Evolutionary conservation across 345 rosid species (phyloP).

Genomic region (Populus alba): DNA sequence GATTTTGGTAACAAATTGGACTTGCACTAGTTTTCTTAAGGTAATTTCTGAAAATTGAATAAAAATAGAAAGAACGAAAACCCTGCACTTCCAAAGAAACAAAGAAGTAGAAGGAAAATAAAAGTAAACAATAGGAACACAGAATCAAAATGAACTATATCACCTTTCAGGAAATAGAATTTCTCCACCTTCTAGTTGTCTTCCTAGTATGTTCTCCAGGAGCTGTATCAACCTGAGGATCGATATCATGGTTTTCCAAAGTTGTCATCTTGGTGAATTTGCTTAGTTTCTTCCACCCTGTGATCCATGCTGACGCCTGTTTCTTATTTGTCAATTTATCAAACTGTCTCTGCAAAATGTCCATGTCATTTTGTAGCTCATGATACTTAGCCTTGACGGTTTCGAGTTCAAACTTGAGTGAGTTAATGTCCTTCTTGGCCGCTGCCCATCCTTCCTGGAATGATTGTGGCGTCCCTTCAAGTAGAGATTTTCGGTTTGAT

Average conservation of each 20-base stretch:
- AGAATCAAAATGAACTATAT: neutral
- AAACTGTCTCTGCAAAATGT: conserved; percentile 73
- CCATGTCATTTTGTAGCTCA: conserved; percentile 90
- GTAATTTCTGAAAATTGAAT: neutral
- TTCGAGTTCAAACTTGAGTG: conserved; percentile 85
- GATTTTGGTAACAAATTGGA: conserved; percentile 3
- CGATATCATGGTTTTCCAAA: conserved; percentile 57
- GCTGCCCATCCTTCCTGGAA: conserved; percentile 97
- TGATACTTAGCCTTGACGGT: conserved; percentile 75
- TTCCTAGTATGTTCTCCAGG: conserved; percentile 56
- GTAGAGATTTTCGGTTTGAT: conserved; percentile 72
- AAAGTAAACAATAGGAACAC: neutral
- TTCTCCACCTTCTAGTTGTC: conserved; percentile 92
- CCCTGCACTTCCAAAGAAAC: neutral
- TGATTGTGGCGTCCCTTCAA: conserved; percentile 85
- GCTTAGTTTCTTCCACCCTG: conserved; percentile 93
- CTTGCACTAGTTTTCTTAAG: conserved; percentile 1
- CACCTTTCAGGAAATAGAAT: conserved; percentile 66
- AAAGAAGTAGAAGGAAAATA: neutral
- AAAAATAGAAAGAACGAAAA: neutral
- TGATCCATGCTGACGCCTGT: conserved; percentile 66
- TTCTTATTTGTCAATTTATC: conserved; percentile 72
- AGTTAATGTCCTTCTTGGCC: conserved; percentile 89
- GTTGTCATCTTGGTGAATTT: conserved; percentile 65
- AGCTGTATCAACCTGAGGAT: conserved; percentile 40